Conservation (phyloP, 2,329 filamentous ascomycete genomes). For the Penicillium decumbens region DNA sequence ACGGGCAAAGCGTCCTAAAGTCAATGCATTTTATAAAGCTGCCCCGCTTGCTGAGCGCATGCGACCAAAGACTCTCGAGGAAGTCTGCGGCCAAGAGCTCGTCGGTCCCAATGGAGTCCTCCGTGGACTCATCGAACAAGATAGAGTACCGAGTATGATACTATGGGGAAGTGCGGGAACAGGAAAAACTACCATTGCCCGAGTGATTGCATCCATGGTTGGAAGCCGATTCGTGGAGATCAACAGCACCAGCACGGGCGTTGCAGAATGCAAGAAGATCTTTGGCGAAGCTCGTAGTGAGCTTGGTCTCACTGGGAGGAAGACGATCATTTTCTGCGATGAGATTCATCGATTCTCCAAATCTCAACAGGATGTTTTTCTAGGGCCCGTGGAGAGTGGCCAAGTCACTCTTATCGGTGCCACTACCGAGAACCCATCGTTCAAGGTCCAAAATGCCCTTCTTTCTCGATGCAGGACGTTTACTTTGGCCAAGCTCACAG, state of each 20-base stretch:
- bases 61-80: slow-evolving; percentile 76
- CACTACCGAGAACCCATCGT: slow-evolving; percentile 94
- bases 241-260: slow-evolving; percentile 83
- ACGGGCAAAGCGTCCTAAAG: slow-evolving; percentile 62
- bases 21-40: slow-evolving; percentile 58
- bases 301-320: slow-evolving; percentile 71
- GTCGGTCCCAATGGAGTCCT: slow-evolving; percentile 81
- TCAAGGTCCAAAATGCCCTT: slow-evolving; percentile 83
- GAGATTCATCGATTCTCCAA: slow-evolving; percentile 93
- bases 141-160: slow-evolving; percentile 89
- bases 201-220: slow-evolving; percentile 78
- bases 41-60: slow-evolving; percentile 91
- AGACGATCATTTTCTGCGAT: slow-evolving; percentile 96
- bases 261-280: slow-evolving; percentile 87
- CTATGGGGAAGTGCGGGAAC: slow-evolving; percentile 60
- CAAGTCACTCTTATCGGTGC: slow-evolving; percentile 89
- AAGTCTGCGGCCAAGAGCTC: slow-evolving; percentile 86
- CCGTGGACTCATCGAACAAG: slow-evolving; percentile 76
- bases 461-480: slow-evolving; percentile 89
- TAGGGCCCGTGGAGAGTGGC: slow-evolving; percentile 86
- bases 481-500: slow-evolving; percentile 69
- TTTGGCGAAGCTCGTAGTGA: slow-evolving; percentile 82
- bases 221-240: slow-evolving; percentile 89
- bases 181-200: slow-evolving; percentile 67
- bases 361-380: slow-evolving; percentile 88